phyloP scores from a whole-genome alignment of 1,284 basidiomycete genomes.

The Trametes hirsuta region DNA sequence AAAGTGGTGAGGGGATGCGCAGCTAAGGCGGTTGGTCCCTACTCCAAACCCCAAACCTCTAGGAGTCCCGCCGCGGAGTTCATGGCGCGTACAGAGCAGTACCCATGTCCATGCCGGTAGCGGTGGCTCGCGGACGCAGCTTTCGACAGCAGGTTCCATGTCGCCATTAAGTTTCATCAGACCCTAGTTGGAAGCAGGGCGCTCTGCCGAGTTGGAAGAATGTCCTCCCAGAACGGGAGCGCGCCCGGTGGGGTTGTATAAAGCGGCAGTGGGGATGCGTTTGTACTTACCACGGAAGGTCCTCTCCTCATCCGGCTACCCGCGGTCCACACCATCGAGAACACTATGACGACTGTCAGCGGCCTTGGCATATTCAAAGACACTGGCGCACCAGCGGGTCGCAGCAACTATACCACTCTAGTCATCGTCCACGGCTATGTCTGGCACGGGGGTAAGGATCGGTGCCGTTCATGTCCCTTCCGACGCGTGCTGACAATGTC shows the following conservation, averaged over 20 bases:
- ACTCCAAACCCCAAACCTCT: too few relatives aligned
- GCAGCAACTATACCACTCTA: conserved; percentile 14
- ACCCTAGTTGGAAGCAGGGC: neutral
- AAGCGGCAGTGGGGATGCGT: too few relatives aligned
- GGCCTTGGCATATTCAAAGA: conserved; percentile 6
- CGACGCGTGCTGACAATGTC: neutral
- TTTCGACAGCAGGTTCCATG: neutral
- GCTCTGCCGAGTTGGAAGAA: too few relatives aligned
- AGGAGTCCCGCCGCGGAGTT: too few relatives aligned
- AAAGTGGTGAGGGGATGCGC: too few relatives aligned
- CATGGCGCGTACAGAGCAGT: too few relatives aligned
- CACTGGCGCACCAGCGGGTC: conserved; percentile 7
- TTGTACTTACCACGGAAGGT: neutral
- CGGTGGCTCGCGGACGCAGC: too few relatives aligned
- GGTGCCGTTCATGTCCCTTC: neutral
- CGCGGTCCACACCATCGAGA: neutral
- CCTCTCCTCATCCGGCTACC: neutral
- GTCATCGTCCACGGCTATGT: conserved; percentile 18
- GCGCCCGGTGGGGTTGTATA: too few relatives aligned
- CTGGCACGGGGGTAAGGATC: conserved; percentile 17
- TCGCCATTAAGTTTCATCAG: neutral
- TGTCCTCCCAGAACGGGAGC: too few relatives aligned
- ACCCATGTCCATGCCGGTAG: too few relatives aligned
- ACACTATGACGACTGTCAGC: neutral
- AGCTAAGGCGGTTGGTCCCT: too few relatives aligned